Percentiles rank a stretch among this genome's conserved stretches.
These are phyloP conservation scores for Penicillium coprophilum DNA, from an alignment of 495 filamentous ascomycete species.

Conservation along the genomic window DNA sequence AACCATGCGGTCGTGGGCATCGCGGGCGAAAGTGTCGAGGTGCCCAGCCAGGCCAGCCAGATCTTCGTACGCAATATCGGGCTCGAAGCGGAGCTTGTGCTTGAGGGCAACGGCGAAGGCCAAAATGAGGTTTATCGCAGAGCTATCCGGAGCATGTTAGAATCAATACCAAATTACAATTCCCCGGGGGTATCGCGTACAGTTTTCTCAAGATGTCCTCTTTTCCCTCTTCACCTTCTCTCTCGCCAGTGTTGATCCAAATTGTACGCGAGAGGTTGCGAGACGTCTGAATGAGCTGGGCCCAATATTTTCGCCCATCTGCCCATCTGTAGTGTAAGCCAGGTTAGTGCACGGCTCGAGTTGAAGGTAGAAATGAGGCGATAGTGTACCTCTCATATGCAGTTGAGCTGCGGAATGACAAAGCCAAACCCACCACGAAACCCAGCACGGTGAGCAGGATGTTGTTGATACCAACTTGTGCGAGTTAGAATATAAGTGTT, in stretches of 20 bases:
- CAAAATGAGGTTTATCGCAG: conserved; percentile 77
- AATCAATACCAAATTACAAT: not conserved
- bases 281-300: conserved; percentile 66
- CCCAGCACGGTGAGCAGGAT: conserved; percentile 80
- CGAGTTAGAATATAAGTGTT: conserved; percentile 7
- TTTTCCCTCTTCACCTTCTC: conserved; percentile 60
- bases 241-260: conserved; percentile 73
- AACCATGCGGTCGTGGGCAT: conserved; percentile 55
- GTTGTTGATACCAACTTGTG: conserved; percentile 55
- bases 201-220: conserved; percentile 71
- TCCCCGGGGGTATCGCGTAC: conserved; percentile 29
- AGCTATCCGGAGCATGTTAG: conserved; percentile 39
- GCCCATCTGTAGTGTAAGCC: conserved; percentile 48
- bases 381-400: conserved; percentile 70
- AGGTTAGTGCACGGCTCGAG: conserved; percentile 1
- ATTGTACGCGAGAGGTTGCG: conserved; percentile 74
- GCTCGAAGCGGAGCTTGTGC: conserved; percentile 86
- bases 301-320: conserved; percentile 77
- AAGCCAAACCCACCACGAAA: conserved; percentile 82
- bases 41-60: conserved; percentile 48
- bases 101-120: conserved; percentile 77
- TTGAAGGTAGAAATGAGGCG: not conserved
- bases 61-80: conserved; percentile 71
- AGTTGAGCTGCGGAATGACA: conserved; percentile 81
- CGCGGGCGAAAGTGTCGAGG: conserved; percentile 60